Percentiles rank a stretch among this genome's conserved stretches.
Evolutionary conservation across 306 rosid species (phyloP).

Genomic region (Acmispon strigosus): DNA sequence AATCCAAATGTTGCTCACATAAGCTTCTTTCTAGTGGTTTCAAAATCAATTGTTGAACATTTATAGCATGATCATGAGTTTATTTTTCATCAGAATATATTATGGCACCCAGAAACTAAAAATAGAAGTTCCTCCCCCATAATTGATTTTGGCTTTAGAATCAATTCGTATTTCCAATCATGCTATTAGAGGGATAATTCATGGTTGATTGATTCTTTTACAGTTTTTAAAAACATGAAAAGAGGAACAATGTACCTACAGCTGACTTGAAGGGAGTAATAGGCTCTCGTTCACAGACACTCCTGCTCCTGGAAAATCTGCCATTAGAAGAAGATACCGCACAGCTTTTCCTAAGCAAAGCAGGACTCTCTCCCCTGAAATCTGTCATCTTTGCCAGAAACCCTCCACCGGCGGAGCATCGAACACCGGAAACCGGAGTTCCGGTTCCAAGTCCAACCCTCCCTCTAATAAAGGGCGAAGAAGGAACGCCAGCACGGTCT

Average conservation of each 20-base stretch:
- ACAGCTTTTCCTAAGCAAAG: conserved; percentile 73
- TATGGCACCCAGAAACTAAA: too few species aligned
- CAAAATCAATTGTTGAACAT: too few species aligned
- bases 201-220: too few species aligned
- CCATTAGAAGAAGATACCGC: conserved; percentile 34
- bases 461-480: conserved; percentile 54
- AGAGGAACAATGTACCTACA: conserved; percentile 81
- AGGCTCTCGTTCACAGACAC: conserved; percentile 66
- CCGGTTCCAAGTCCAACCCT: conserved; percentile 27
- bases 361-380: conserved; percentile 55
- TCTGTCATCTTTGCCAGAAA: conserved; percentile 54
- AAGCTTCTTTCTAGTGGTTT: too few species aligned
- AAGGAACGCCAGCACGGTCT: neutral
- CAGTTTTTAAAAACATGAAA: neutral
- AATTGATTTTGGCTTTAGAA: too few species aligned
- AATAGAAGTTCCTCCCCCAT: too few species aligned
- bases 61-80: too few species aligned
- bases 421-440: neutral
- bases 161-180: too few species aligned
- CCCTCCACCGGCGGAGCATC: conserved; percentile 74
- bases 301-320: conserved; percentile 63
- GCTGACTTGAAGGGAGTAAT: conserved; percentile 71
- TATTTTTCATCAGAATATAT: too few species aligned
- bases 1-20: too few species aligned
- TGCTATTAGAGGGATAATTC: too few species aligned